Conservation (phyloP, 2,329 filamentous ascomycete genomes). For the Claviceps pusilla region DNA sequence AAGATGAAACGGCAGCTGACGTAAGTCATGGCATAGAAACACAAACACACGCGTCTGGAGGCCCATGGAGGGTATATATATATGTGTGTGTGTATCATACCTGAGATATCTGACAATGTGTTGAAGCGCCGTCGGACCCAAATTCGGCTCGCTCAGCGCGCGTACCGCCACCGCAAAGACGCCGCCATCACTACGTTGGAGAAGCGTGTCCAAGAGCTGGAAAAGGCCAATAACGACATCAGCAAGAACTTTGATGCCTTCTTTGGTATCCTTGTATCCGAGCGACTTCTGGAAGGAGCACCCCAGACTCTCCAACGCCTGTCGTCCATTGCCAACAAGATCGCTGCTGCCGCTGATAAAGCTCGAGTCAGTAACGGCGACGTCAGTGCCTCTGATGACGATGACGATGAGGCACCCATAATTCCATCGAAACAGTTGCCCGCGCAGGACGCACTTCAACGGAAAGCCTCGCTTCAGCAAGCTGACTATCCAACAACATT, state of each 20-base stretch:
- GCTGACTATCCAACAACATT: background rate
- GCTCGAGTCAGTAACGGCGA: conserved; percentile 20
- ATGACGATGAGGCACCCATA: background rate
- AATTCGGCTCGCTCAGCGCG: conserved; percentile 72
- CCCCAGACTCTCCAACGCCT: conserved; percentile 44
- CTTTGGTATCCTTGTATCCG: conserved; percentile 43
- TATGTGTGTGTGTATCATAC: background rate
- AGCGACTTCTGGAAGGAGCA: conserved; percentile 41
- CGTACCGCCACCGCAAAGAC: conserved; percentile 75
- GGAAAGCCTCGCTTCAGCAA: background rate
- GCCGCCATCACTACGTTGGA: conserved; percentile 61
- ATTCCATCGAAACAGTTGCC: background rate
- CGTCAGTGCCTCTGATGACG: conserved; percentile 2
- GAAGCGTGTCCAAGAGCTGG: conserved; percentile 53
- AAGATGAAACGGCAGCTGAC: conserved; percentile 63
- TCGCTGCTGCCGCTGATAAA: conserved; percentile 37
- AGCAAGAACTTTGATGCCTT: conserved; percentile 54
- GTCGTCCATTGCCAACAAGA: conserved; percentile 39
- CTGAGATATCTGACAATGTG: background rate
- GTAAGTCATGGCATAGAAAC: conserved; percentile 34
- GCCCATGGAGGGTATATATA: too few relatives aligned
- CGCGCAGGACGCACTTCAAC: background rate
- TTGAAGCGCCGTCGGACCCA: conserved; percentile 64
- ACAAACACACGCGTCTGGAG: too few relatives aligned
- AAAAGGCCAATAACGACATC: conserved; percentile 57